A percentile compares a stretch with the other conserved stretches of the same genome.
Conservation (phyloP, 495 filamentous ascomycete genomes). For the Aspergillus avenaceus region DNA sequence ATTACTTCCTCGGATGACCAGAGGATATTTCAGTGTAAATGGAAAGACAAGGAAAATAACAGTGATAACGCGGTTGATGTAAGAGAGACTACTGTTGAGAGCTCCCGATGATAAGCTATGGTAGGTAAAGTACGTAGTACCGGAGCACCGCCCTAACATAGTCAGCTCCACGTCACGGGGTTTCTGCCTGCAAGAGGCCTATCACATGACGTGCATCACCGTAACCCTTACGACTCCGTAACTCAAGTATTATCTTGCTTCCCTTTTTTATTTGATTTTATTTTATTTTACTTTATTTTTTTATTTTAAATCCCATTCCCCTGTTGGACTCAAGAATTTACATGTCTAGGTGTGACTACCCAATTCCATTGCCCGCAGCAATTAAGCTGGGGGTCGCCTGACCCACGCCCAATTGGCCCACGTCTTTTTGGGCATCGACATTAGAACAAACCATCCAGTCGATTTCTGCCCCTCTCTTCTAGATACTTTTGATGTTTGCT, state of each 20-base stretch:
- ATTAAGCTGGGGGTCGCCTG: too few relatives aligned
- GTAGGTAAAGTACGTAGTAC: background rate
- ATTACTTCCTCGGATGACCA: background rate
- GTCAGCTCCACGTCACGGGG: constrained; percentile 14
- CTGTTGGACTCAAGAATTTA: too few relatives aligned
- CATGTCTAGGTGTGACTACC: too few relatives aligned
- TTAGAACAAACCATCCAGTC: background rate
- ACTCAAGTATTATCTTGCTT: too few relatives aligned
- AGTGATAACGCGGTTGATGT: constrained; percentile 1
- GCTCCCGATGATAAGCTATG: background rate
- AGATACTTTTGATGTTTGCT: background rate
- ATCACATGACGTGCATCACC: constrained; percentile 9
- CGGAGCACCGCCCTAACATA: constrained; percentile 3
- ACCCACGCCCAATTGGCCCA: constrained; percentile 6
- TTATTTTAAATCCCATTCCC: too few relatives aligned
- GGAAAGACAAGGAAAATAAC: background rate
- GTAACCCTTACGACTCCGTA: background rate
- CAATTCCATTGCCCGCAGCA: too few relatives aligned
- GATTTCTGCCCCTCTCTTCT: too few relatives aligned
- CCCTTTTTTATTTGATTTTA: too few relatives aligned
- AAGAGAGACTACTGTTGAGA: constrained; percentile 2
- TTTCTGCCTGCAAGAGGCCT: constrained; percentile 8
- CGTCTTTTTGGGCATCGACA: constrained; percentile 3
- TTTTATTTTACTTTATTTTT: too few relatives aligned
- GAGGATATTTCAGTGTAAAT: background rate